Evolutionary conservation across 257 asterid genomes (phyloP).

Genomic region (Gentiana macrophylla): DNA sequence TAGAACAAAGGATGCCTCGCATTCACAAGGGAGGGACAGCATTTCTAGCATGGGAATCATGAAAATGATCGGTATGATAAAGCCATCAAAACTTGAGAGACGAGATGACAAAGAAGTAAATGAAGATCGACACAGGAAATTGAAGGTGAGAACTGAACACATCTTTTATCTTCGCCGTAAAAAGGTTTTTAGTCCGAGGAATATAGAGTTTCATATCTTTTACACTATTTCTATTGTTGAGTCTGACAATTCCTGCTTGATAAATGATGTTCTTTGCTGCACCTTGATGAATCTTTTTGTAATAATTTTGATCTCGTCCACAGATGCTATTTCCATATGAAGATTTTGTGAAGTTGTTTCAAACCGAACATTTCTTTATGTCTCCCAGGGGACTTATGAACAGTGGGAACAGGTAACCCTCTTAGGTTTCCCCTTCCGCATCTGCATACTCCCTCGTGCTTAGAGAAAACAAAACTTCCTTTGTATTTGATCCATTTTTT

Average conservation of each 20-base stretch:
- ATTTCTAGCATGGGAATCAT: conserved; percentile 31
- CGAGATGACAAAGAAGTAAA: conserved; percentile 31
- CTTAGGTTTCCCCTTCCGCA: conserved; percentile 4
- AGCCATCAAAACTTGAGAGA: conserved; percentile 33
- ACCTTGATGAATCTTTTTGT: conserved; percentile 6
- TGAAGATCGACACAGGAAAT: conserved; percentile 33
- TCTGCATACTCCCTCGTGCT: neutral
- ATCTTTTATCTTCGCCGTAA: neutral
- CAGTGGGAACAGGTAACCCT: conserved; percentile 72
- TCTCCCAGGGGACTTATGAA: conserved; percentile 69
- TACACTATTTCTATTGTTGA: too few relatives aligned
- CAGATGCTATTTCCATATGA: conserved; percentile 91
- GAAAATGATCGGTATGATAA: conserved; percentile 43
- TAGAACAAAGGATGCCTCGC: conserved; percentile 28
- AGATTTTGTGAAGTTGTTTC: conserved; percentile 70
- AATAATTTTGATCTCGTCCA: conserved; percentile 11
- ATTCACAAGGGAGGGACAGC: conserved; percentile 35
- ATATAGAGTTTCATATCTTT: neutral
- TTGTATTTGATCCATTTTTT: neutral
- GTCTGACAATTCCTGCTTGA: neutral
- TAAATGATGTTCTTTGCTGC: neutral
- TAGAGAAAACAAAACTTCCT: too few relatives aligned
- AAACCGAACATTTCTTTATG: conserved; percentile 39
- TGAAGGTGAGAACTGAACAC: conserved; percentile 37
- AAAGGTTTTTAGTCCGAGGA: neutral